These are phyloP conservation scores for Toxicodendron radicans DNA, from an alignment of 345 rosid species.

Conservation along the genomic window DNA sequence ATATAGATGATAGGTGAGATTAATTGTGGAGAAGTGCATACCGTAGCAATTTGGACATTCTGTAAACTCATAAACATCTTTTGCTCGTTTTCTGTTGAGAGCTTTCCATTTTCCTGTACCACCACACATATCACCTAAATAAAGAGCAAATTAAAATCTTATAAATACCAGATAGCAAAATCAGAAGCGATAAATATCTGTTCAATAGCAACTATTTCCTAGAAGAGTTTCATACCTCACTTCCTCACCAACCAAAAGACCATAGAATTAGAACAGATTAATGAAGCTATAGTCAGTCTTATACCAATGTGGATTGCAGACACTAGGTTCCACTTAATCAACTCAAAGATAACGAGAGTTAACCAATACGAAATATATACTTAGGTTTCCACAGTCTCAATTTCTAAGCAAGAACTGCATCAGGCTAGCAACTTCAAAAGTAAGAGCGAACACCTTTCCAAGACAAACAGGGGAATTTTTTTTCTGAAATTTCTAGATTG, in stretches of 20 bases:
- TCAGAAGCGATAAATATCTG: background rate
- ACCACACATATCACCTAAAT: constrained; percentile 96
- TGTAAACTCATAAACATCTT: constrained; percentile 93
- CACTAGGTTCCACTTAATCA: background rate
- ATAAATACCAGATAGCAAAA: background rate
- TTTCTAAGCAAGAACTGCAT: background rate
- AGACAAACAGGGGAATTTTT: background rate
- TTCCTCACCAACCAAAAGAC: background rate
- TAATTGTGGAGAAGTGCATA: constrained; percentile 27
- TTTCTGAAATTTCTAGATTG: background rate
- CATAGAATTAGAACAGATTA: background rate
- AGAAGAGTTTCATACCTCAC: background rate
- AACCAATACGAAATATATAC: background rate
- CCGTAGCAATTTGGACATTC: constrained; percentile 98
- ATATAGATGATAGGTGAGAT: background rate
- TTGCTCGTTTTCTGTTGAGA: constrained; percentile 89
- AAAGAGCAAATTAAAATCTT: constrained; percentile 25
- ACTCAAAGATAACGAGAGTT: background rate
- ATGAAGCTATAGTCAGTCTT: background rate
- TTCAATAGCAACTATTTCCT: background rate
- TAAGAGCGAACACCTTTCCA: background rate
- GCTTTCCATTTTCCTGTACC: constrained; percentile 99
- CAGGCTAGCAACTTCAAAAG: background rate
- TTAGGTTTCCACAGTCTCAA: background rate
- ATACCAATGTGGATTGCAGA: too few relatives aligned